A percentile compares a stretch with the other conserved stretches of the same genome.
Conservation (phyloP, 306 rosid genomes). For the Gillenia trifoliata region DNA sequence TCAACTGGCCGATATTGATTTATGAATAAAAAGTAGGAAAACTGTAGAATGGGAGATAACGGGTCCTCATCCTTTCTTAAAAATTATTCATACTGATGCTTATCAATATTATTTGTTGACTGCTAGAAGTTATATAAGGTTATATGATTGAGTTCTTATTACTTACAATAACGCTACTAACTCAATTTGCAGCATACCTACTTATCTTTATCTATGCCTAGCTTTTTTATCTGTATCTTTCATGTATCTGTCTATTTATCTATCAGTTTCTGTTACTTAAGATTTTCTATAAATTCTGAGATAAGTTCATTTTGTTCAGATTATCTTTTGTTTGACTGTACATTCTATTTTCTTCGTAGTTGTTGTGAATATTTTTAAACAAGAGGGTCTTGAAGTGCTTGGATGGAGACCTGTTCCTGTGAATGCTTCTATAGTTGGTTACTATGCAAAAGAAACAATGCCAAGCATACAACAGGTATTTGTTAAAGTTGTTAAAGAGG, state of each 20-base stretch:
- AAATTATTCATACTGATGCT: not conserved
- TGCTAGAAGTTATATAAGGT: not conserved
- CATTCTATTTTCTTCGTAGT: conserved; percentile 49
- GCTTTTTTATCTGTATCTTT: not conserved
- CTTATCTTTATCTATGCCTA: not conserved
- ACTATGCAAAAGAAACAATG: conserved; percentile 89
- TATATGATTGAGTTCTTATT: not conserved
- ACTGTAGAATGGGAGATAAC: not conserved
- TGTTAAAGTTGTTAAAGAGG: conserved; percentile 84
- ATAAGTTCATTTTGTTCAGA: not conserved
- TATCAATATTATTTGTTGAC: not conserved
- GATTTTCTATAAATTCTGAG: not conserved
- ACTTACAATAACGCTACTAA: not conserved
- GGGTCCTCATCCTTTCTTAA: not conserved
- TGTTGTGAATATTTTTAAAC: conserved; percentile 67
- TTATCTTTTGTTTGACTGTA: conserved; percentile 33
- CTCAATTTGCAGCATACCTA: not conserved
- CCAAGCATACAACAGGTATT: conserved; percentile 94
- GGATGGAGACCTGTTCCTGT: conserved; percentile 99
- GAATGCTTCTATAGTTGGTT: conserved; percentile 80
- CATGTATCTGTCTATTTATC: conserved; percentile 1
- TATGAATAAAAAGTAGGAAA: not conserved
- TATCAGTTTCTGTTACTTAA: not conserved
- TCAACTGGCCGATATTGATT: not conserved
- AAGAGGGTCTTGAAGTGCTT: conserved; percentile 98